A percentile compares a stretch with the other conserved stretches of the same genome.
Conservation (phyloP, 1,139 yeast genomes). For the Arxiozyma slooffiae region DNA sequence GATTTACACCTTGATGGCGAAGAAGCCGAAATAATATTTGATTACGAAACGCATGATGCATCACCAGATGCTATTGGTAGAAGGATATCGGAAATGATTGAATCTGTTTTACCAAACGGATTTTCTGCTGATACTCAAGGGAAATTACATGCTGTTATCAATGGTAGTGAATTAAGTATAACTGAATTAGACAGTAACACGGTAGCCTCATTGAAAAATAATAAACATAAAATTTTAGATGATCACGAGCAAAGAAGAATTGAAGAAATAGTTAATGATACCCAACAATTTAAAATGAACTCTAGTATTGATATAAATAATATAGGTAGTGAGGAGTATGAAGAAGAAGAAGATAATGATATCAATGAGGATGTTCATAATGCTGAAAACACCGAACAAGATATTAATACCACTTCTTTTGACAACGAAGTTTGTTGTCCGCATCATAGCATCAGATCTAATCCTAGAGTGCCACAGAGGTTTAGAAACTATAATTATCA, state of each 20-base stretch:
- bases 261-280: conserved; percentile 1
- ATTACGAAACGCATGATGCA: conserved; percentile 24
- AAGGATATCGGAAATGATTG: conserved; percentile 26
- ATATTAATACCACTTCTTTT: neutral
- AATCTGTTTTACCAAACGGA: conserved; percentile 25
- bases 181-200: conserved; percentile 9
- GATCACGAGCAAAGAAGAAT: neutral
- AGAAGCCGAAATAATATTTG: conserved; percentile 27
- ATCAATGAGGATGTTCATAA: neutral
- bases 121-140: conserved; percentile 20
- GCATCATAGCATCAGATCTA: conserved; percentile 9
- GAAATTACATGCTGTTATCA: conserved; percentile 20
- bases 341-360: neutral
- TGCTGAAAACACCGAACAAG: conserved; percentile 5
- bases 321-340: neutral
- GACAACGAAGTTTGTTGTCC: conserved; percentile 11
- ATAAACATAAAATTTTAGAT: conserved; percentile 2
- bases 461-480: conserved; percentile 6
- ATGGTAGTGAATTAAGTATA: conserved; percentile 19
- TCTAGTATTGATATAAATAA: neutral
- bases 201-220: neutral
- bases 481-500: conserved; percentile 15
- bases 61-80: conserved; percentile 25
- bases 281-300: neutral
- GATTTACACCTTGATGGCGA: conserved; percentile 22